phyloP scores from a whole-genome alignment of 176 grass and related monocot genomes.

The Rhipidocladum racemiflorum region DNA sequence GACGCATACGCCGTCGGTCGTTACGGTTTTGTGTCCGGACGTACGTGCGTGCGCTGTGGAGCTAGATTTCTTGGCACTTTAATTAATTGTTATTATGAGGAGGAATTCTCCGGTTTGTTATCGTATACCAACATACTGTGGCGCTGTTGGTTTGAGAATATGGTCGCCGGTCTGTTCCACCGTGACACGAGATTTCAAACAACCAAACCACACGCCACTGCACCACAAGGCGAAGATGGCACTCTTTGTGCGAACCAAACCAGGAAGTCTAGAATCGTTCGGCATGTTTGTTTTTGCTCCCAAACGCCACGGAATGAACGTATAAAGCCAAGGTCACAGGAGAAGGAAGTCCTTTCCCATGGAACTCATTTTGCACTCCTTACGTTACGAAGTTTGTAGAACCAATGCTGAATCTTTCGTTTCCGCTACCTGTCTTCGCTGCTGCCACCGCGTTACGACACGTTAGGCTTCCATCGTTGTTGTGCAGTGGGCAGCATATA shows the following conservation, averaged over 20 bases:
- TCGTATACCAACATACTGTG: not conserved
- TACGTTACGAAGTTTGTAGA: not conserved
- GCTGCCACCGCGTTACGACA: not conserved
- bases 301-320: not conserved
- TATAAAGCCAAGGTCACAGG: not conserved
- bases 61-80: not conserved
- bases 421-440: not conserved
- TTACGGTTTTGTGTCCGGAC: not conserved
- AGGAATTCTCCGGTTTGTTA: not conserved
- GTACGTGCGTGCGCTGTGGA: not conserved
- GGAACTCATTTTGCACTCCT: not conserved
- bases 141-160: not conserved
- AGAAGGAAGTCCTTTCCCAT: not conserved
- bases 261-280: conserved; percentile 17
- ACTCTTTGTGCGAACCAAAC: not conserved
- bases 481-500: not conserved
- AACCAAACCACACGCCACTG: not conserved
- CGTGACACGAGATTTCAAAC: not conserved
- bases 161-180: not conserved
- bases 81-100: not conserved
- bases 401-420: not conserved
- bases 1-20: not conserved
- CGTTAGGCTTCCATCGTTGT: not conserved
- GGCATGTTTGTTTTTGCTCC: not conserved
- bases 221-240: not conserved